Evolutionary conservation across 169 alveolate genomes (phyloP).

Genomic region (Miamiensis avidus): DNA sequence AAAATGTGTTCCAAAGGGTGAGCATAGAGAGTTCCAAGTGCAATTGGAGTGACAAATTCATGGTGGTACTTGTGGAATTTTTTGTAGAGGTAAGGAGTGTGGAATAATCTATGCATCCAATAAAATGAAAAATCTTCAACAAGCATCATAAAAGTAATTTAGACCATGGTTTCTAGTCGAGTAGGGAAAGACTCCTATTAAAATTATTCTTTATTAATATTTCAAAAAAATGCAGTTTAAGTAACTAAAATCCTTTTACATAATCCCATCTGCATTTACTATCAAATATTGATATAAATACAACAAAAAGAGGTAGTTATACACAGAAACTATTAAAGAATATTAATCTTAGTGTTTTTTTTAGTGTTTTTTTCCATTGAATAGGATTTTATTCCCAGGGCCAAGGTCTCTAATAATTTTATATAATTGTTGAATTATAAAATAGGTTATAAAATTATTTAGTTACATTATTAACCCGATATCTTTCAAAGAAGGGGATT

Average conservation of each 20-base stretch:
- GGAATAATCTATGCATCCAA: conserved; percentile 30
- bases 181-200: no score
- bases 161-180: conserved; percentile 2
- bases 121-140: conserved; percentile 31
- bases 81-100: conserved; percentile 9
- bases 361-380: conserved; percentile 36
- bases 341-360: conserved; percentile 13
- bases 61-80: conserved; percentile 29
- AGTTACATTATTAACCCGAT: conserved; percentile 29
- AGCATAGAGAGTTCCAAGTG: background rate
- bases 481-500: conserved; percentile 71
- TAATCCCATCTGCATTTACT: no score
- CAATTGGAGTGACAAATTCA: conserved; percentile 14
- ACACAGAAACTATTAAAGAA: conserved; percentile 32
- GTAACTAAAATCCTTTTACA: no score
- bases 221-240: no score
- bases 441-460: no score
- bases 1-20: conserved; percentile 11
- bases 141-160: background rate
- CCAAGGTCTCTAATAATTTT: conserved; percentile 48
- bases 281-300: no score
- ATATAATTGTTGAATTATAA: no score
- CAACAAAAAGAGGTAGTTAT: no score
- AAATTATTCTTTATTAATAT: no score
- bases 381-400: conserved; percentile 64